Evolutionary conservation across 2,329 filamentous ascomycete species (phyloP).

Genomic region (Aspergillus eucalypticola): DNA sequence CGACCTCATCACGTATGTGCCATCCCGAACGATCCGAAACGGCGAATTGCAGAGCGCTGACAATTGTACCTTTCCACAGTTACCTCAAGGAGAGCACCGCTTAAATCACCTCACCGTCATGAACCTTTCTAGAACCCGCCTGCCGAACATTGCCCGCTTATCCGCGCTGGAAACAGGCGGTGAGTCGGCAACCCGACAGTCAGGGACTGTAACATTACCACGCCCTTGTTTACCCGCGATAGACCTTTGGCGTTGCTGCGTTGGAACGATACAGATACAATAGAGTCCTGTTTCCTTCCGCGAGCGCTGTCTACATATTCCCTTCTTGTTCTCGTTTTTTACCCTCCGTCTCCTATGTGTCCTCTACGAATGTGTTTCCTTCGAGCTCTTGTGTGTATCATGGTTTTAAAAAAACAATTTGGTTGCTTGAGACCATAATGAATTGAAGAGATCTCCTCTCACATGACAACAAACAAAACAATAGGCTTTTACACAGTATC

Average conservation of each 20-base stretch:
- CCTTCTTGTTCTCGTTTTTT: constrained; percentile 19
- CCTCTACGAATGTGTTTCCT: constrained; percentile 1
- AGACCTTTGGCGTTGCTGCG: constrained; percentile 30
- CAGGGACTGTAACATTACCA: constrained; percentile 42
- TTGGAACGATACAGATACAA: constrained; percentile 25
- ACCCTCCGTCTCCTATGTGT: constrained; percentile 14
- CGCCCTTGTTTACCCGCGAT: constrained; percentile 35
- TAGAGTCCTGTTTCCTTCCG: constrained; percentile 27
- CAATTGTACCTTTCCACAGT: constrained; percentile 25
- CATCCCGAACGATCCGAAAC: not conserved
- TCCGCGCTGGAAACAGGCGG: constrained; percentile 29
- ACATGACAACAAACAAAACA: not conserved
- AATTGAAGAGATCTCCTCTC: constrained; percentile 31
- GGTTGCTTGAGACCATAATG: constrained; percentile 26
- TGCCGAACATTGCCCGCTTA: not conserved
- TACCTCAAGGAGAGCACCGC: constrained; percentile 42
- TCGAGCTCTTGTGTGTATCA: constrained; percentile 20
- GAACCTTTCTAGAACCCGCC: constrained; percentile 10
- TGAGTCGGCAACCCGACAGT: constrained; percentile 15
- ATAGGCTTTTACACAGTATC: too few relatives aligned
- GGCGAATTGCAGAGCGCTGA: constrained; percentile 17
- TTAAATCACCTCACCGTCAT: constrained; percentile 29
- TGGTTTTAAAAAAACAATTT: constrained; percentile 21
- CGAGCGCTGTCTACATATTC: constrained; percentile 20
- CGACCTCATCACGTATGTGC: constrained; percentile 90